Evolutionary conservation across 106 monocot species (phyloP).

Genomic region (Acorus calamus): DNA sequence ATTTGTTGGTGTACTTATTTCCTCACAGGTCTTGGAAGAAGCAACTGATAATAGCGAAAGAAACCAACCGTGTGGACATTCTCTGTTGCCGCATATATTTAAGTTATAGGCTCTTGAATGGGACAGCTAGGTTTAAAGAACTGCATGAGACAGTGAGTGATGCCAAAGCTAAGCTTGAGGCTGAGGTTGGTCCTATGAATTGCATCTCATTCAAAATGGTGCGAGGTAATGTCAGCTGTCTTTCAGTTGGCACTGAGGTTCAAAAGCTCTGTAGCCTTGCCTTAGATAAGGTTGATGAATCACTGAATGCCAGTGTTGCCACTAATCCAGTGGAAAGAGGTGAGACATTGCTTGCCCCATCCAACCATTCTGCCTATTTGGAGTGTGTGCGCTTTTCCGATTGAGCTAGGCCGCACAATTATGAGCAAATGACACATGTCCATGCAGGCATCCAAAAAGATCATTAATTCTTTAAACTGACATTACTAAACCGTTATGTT

Average conservation of each 20-base stretch:
- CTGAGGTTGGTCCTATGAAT: constrained; percentile 81
- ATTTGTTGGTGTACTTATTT: not conserved
- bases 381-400: too few species aligned
- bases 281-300: constrained; percentile 59
- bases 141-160: constrained; percentile 55
- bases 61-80: constrained; percentile 77
- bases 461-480: too few species aligned
- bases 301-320: constrained; percentile 18
- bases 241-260: constrained; percentile 62
- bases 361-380: too few species aligned
- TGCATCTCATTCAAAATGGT: constrained; percentile 74
- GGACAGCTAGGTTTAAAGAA: constrained; percentile 60
- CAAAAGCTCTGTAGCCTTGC: constrained; percentile 68
- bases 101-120: constrained; percentile 65
- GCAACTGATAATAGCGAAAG: constrained; percentile 70
- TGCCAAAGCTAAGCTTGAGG: constrained; percentile 69
- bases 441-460: too few species aligned
- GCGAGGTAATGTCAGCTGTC: constrained; percentile 84
- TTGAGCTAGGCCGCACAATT: too few species aligned
- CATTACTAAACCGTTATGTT: too few species aligned
- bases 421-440: too few species aligned
- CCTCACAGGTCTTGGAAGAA: constrained; percentile 71
- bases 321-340: constrained; percentile 25
- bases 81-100: constrained; percentile 75
- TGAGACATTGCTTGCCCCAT: not conserved